Conservation (phyloP, 1,284 basidiomycete species). For the Volvariella surrecta region DNA sequence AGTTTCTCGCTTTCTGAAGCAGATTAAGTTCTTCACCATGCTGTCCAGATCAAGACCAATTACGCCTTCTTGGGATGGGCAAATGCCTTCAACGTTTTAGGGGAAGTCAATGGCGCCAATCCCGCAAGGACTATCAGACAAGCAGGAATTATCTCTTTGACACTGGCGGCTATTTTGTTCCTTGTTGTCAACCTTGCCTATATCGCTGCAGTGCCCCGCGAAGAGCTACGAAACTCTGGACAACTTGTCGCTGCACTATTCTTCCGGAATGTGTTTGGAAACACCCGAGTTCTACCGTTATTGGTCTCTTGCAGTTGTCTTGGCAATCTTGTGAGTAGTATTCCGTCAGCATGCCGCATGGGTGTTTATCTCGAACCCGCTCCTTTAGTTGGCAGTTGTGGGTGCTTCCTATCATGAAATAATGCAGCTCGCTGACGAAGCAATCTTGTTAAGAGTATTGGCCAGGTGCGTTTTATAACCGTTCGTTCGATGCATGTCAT, state of each 20-base stretch:
- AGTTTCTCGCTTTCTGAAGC: constrained; percentile 3
- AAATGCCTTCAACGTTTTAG: constrained; percentile 24
- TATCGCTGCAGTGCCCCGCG: constrained; percentile 22
- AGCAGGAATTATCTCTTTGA: constrained; percentile 19
- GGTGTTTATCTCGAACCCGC: not conserved
- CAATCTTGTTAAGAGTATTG: constrained; percentile 14
- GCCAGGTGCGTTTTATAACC: constrained; percentile 12
- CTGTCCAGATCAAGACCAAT: constrained; percentile 20
- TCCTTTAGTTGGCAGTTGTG: constrained; percentile 20
- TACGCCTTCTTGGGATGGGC: constrained; percentile 24
- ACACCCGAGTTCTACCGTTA: constrained; percentile 19
- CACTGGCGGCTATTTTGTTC: constrained; percentile 17
- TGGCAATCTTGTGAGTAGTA: constrained; percentile 21
- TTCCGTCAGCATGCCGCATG: not conserved
- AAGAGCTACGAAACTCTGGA: constrained; percentile 21
- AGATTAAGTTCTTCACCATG: not conserved
- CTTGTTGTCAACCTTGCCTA: constrained; percentile 24
- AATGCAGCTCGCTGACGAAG: not conserved
- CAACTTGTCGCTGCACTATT: constrained; percentile 23
- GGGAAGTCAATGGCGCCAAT: constrained; percentile 20
- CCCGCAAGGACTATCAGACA: constrained; percentile 22
- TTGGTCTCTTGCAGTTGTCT: constrained; percentile 23
- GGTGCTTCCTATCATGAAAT: constrained; percentile 1
- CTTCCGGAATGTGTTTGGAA: constrained; percentile 21
- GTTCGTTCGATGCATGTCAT: too few relatives aligned